Percentiles rank a stretch among this genome's conserved stretches.
phyloP scores from a whole-genome alignment of 2,329 filamentous ascomycete genomes.

The Penicillium concentricum region DNA sequence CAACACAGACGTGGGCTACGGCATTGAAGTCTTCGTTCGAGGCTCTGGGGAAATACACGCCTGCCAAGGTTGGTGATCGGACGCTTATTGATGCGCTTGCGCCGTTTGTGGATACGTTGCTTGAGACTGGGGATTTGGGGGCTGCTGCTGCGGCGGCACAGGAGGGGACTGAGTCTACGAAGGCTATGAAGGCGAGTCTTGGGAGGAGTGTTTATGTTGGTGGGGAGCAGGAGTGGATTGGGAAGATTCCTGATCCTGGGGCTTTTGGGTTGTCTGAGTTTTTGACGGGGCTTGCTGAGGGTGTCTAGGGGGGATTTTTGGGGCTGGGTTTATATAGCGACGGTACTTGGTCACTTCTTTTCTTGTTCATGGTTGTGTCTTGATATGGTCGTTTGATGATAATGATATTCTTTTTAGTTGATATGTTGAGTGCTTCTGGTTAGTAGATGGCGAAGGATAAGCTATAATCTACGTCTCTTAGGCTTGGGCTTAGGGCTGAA shows the following conservation, averaged over 20 bases:
- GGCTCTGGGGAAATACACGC: constrained; percentile 78
- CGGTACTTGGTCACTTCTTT: neutral
- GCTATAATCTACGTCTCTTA: neutral
- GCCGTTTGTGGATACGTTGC: constrained; percentile 77
- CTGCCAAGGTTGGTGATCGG: constrained; percentile 82
- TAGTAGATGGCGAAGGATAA: neutral
- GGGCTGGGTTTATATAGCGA: neutral
- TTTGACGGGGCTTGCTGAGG: constrained; percentile 71
- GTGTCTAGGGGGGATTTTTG: constrained; percentile 26
- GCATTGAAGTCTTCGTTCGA: constrained; percentile 71
- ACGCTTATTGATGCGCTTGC: constrained; percentile 87
- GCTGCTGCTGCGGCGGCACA: constrained; percentile 73
- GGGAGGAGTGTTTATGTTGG: constrained; percentile 82
- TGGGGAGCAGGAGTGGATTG: constrained; percentile 61
- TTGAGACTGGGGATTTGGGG: constrained; percentile 62
- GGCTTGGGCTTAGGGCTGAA: neutral
- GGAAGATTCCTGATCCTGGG: constrained; percentile 72
- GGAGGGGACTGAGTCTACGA: constrained; percentile 77
- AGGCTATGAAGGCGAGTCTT: constrained; percentile 86
- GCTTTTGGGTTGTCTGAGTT: constrained; percentile 81
- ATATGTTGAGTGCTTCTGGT: neutral
- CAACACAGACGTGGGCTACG: constrained; percentile 57
- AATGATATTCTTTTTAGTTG: neutral
- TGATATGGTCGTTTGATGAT: neutral
- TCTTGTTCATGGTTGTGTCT: neutral